Conservation (phyloP, 148 eudicot genomes). For the Fallopia convolvulus region DNA sequence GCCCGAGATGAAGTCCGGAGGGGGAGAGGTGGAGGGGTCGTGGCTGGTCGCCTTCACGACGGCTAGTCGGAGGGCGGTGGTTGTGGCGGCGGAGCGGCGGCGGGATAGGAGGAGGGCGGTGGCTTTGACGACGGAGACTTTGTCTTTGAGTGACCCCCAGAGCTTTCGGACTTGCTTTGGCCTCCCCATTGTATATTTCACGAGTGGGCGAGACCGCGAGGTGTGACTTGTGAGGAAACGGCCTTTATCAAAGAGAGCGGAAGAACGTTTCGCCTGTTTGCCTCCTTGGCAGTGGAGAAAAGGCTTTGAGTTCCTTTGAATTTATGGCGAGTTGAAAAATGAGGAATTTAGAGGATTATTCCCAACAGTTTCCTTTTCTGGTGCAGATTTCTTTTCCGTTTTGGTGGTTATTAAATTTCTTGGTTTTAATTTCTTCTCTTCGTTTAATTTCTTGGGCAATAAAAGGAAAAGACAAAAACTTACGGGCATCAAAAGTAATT, state of each 20-base stretch:
- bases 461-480: too few relatives aligned
- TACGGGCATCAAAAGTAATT: too few relatives aligned
- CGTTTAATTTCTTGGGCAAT: too few relatives aligned
- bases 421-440: background rate
- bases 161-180: conserved; percentile 27
- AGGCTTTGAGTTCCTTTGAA: background rate
- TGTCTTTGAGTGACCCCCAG: conserved; percentile 57
- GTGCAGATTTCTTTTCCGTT: background rate
- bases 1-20: conserved; percentile 29
- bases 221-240: too few relatives aligned
- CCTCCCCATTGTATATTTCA: conserved; percentile 20
- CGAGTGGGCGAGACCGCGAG: background rate
- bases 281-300: background rate
- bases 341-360: background rate
- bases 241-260: background rate
- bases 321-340: background rate
- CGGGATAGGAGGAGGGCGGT: conserved; percentile 28
- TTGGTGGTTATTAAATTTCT: background rate
- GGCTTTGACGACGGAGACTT: conserved; percentile 46
- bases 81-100: conserved; percentile 36
- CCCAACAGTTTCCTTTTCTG: background rate
- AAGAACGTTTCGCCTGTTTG: background rate
- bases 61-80: conserved; percentile 31
- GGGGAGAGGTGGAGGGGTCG: conserved; percentile 27
- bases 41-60: conserved; percentile 54